Conservation (phyloP, 331 rosid genomes). For the Malus hybrid region DNA sequence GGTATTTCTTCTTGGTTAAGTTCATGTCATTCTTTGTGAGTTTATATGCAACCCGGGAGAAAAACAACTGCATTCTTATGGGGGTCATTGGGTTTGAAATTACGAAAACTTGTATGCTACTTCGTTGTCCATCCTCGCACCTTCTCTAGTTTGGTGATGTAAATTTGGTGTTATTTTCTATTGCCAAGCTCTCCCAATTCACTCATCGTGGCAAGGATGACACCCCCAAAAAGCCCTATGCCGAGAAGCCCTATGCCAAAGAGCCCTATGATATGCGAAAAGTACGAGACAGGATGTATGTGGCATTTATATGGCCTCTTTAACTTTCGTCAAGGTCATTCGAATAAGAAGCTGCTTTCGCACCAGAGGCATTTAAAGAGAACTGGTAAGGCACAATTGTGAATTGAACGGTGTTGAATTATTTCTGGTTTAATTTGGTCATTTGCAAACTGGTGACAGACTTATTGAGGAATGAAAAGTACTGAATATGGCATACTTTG, state of each 20-base stretch:
- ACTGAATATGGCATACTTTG: neutral
- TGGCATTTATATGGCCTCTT: conserved; percentile 51
- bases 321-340: conserved; percentile 32
- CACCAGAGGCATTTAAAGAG: conserved; percentile 17
- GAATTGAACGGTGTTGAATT: neutral
- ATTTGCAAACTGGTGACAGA: neutral
- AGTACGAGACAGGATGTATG: conserved; percentile 38
- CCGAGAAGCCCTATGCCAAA: conserved; percentile 20
- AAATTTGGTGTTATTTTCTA: neutral
- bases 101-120: neutral
- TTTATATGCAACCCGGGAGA: conserved; percentile 2
- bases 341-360: conserved; percentile 35
- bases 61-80: neutral
- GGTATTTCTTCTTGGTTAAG: neutral
- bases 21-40: neutral
- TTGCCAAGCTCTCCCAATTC: neutral
- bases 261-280: conserved; percentile 36
- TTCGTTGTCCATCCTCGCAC: neutral
- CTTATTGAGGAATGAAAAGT: neutral
- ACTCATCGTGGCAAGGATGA: conserved; percentile 39
- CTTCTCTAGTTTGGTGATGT: neutral
- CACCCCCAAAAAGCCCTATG: conserved; percentile 23
- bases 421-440: neutral
- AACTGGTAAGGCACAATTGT: conserved; percentile 26
- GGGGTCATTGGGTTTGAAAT: neutral